phyloP scores from a whole-genome alignment of 257 asterid genomes.

The Fraxinus anomala region DNA sequence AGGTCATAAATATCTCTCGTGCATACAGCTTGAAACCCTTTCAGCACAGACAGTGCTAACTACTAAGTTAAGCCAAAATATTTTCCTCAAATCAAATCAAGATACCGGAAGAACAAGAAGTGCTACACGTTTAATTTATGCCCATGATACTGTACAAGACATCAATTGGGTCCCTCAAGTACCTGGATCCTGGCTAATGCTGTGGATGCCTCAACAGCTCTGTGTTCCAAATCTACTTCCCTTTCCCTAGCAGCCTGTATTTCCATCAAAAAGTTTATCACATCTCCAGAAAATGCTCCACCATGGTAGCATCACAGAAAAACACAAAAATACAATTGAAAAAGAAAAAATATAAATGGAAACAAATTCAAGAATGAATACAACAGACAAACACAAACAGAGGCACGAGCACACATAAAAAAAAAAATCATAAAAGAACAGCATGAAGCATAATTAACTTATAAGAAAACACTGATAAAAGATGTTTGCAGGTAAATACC shows the following conservation, averaged over 20 bases:
- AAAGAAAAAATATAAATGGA: constrained; percentile 1
- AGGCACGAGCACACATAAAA: not conserved
- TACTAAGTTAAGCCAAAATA: not conserved
- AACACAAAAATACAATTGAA: not conserved
- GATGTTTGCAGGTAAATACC: constrained; percentile 46
- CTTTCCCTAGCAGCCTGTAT: constrained; percentile 92
- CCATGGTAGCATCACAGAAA: constrained; percentile 23
- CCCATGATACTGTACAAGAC: constrained; percentile 19
- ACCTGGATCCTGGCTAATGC: constrained; percentile 97
- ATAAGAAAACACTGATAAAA: not conserved
- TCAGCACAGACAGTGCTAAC: not conserved
- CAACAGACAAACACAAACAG: constrained; percentile 16
- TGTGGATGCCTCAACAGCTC: constrained; percentile 89
- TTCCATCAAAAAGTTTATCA: constrained; percentile 31
- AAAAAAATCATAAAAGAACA: not conserved
- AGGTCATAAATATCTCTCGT: not conserved
- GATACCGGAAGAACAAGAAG: not conserved
- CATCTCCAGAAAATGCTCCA: constrained; percentile 22
- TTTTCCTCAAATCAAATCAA: constrained; percentile 5
- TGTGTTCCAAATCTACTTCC: constrained; percentile 96
- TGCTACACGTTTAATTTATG: not conserved
- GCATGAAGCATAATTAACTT: not conserved
- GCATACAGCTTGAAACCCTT: not conserved
- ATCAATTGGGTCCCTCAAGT: constrained; percentile 26
- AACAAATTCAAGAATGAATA: constrained; percentile 10